A percentile compares a stretch with the other conserved stretches of the same genome.
phyloP scores from a whole-genome alignment of 257 asterid genomes.

The Cruciata laevipes region DNA sequence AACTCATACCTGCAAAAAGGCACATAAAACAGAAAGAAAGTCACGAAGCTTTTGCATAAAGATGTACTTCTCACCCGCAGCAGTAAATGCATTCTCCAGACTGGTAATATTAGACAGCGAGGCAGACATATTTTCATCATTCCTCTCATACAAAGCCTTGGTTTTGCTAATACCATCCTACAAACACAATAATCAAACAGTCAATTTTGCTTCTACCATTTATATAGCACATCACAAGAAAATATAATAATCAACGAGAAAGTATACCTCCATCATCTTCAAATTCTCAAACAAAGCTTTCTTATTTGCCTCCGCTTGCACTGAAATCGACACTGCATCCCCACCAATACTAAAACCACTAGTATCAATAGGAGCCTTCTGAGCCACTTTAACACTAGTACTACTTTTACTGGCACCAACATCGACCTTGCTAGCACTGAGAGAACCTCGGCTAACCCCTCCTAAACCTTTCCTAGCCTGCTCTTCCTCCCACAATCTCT shows the following conservation, averaged over 20 bases:
- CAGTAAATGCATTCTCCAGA: slow-evolving; percentile 69
- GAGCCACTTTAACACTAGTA: slow-evolving; percentile 25
- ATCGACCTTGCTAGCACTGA: slow-evolving; percentile 18
- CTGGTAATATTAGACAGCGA: slow-evolving; percentile 60
- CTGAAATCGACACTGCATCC: slow-evolving; percentile 55
- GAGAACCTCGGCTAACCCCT: slow-evolving; percentile 40
- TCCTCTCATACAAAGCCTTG: slow-evolving; percentile 42
- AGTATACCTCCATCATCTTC: slow-evolving; percentile 57
- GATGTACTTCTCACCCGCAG: slow-evolving; percentile 95
- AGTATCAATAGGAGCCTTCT: slow-evolving; percentile 26
- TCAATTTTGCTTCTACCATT: neutral
- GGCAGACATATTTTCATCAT: slow-evolving; percentile 72
- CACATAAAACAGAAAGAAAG: slow-evolving; percentile 89
- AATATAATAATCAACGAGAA: neutral
- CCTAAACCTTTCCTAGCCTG: slow-evolving; percentile 96
- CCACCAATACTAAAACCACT: slow-evolving; percentile 46
- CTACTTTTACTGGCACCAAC: slow-evolving; percentile 20
- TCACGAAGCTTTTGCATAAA: slow-evolving; percentile 99
- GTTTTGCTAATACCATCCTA: slow-evolving; percentile 80
- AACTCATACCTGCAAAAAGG: slow-evolving; percentile 82
- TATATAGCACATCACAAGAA: neutral
- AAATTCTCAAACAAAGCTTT: slow-evolving; percentile 66
- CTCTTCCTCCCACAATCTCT: slow-evolving; percentile 95
- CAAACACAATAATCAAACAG: neutral
- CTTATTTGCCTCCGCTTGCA: slow-evolving; percentile 72